Percentiles rank a stretch among this genome's conserved stretches.
Conservation (phyloP, 805 yeast species). For the Phaffomyces thermotolerans region DNA sequence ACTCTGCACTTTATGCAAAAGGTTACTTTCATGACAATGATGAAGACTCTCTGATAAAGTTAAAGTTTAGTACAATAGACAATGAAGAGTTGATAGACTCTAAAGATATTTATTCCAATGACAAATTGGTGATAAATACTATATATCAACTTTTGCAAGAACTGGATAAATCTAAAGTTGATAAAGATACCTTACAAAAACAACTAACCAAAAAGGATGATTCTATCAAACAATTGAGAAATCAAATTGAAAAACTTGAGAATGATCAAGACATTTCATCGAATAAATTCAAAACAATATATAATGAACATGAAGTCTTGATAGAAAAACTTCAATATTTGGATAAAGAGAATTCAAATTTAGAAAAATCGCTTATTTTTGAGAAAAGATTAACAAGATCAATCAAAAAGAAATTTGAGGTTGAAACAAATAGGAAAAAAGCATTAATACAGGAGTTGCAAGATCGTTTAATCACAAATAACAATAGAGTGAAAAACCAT, state of each 20-base stretch:
- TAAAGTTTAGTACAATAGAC: constrained; percentile 2
- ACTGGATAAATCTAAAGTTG: constrained; percentile 9
- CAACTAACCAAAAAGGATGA: constrained; percentile 4
- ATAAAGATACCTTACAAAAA: constrained; percentile 1
- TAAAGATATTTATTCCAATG: constrained; percentile 5
- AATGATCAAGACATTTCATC: background rate
- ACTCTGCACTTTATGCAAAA: constrained; percentile 10
- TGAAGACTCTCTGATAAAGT: background rate
- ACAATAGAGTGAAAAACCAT: constrained; percentile 7
- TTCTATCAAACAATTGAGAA: background rate
- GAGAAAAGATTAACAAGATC: constrained; percentile 10
- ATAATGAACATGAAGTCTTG: constrained; percentile 5
- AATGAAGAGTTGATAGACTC: background rate
- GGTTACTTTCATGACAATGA: constrained; percentile 9
- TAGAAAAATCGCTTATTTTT: background rate
- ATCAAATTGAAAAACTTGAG: background rate
- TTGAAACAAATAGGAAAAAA: constrained; percentile 17
- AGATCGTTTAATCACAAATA: constrained; percentile 10
- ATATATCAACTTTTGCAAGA: constrained; percentile 11
- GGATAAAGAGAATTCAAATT: background rate
- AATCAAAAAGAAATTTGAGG: constrained; percentile 13
- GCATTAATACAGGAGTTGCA: constrained; percentile 14
- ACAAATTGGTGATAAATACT: constrained; percentile 10
- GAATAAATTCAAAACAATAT: background rate
- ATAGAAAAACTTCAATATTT: background rate